Base-by-base conservation (phyloP, 305 asterid genomes). In the Stenogyne calaminthoides region DNA sequence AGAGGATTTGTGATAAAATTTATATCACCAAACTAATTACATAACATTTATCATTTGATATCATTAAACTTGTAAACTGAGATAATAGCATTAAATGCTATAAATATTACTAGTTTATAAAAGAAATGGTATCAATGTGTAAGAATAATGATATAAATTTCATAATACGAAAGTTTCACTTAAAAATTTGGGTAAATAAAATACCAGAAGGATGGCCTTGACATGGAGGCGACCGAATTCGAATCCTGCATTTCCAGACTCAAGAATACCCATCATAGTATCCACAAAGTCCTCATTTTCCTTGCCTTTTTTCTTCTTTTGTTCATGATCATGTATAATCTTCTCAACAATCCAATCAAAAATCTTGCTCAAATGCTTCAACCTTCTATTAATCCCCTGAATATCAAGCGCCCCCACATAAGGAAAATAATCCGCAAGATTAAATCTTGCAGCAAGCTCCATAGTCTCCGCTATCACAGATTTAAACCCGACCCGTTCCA, bases 361-460 rank as follows among this genome's bases (percentile, higher is more conserved):
- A 25, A 40, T 44, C 49, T 57, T 81, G 54, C 80, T 65, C 27
- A 83, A 19, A 0, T 6, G 47, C 82, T 79, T 81, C 65, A 75
- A 34, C 18, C 77, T 69, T 0, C 83, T 61, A 25, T 71, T 72
- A 12, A 81, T 7, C 7, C 90, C 88, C 9, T 86, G 90, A 0
- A 86, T 74, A 68, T 83, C 88, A 52, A 83, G 83, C 1, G 7
- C 62, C 32, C 86, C 83, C 7, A 83, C 14, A 1, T 40, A 75
- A 1, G 85, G 89, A 19, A 82, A 78, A 37, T 73, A 80, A 39
- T 82, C 84, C 0, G 79, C 83, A 3, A 83, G 80, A 44, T 86
- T 84, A 9, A 83, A 83, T 4, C n/a, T 47, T 0, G 73, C 85
- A 0, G 55, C 63, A 0, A 86, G 14, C 10, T 70, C 83, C 78